Conservation (phyloP, 2,329 filamentous ascomycete genomes). For the Gaeumannomyces sp. region DNA sequence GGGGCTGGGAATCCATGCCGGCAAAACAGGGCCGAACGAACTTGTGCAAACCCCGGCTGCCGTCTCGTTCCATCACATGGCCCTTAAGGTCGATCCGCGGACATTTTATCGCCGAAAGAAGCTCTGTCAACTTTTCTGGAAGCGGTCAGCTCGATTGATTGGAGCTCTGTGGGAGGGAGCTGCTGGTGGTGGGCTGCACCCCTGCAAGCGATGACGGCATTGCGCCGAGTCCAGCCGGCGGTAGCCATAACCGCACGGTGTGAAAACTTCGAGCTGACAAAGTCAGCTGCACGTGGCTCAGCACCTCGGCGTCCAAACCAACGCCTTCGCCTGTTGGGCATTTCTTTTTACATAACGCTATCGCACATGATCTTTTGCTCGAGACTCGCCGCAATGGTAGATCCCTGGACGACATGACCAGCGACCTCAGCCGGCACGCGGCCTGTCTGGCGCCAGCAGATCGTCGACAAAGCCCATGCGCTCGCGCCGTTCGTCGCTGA, state of each 20-base stretch:
- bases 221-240: conserved; percentile 2
- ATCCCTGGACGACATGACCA: no score
- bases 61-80: no score
- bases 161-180: no score
- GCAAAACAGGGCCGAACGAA: no score
- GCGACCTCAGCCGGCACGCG: no score
- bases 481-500: conserved; percentile 45
- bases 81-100: no score
- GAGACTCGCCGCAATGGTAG: no score
- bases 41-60: no score
- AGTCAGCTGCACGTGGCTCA: background rate
- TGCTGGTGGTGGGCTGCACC: background rate
- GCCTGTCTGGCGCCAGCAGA: conserved; percentile 19
- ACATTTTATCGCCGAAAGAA: no score
- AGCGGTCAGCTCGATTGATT: background rate
- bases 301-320: no score
- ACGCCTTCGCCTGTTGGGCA: no score
- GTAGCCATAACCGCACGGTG: background rate
- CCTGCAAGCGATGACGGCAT: conserved; percentile 8
- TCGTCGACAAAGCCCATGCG: conserved; percentile 51
- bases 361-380: background rate
- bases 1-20: background rate
- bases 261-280: background rate
- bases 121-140: background rate
- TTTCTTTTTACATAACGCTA: background rate